These are phyloP conservation scores for Stromatinia cepivora DNA, from an alignment of 2,329 filamentous ascomycete genomes.

Conservation along the genomic window DNA sequence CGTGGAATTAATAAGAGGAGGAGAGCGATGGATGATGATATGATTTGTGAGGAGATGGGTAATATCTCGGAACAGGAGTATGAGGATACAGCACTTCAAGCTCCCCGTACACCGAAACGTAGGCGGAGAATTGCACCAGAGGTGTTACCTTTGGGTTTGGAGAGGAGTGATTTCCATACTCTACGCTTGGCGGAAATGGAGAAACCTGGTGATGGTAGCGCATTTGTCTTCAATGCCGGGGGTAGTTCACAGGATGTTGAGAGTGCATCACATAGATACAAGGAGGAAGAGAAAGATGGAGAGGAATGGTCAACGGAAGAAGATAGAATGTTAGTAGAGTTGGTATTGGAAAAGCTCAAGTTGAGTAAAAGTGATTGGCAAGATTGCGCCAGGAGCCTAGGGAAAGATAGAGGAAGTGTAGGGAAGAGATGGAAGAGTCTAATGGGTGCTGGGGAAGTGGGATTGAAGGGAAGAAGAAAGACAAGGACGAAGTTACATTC, in stretches of 20 bases:
- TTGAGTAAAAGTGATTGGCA: conserved; percentile 66
- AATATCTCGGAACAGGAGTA: conserved; percentile 36
- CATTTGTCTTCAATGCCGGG: conserved; percentile 11
- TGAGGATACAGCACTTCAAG: conserved; percentile 32
- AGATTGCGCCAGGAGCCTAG: conserved; percentile 63
- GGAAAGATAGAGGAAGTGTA: conserved; percentile 58
- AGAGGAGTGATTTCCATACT: conserved; percentile 58
- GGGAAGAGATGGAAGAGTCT: conserved; percentile 64
- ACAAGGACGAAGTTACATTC: conserved; percentile 51
- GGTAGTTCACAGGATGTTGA: background rate
- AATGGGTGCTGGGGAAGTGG: conserved; percentile 58
- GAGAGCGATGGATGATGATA: conserved; percentile 49
- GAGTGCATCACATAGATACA: conserved; percentile 32
- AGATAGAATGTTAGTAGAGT: conserved; percentile 64
- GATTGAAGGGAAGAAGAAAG: conserved; percentile 51
- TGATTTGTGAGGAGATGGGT: conserved; percentile 46
- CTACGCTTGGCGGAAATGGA: conserved; percentile 43
- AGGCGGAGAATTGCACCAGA: conserved; percentile 58
- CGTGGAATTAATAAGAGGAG: conserved; percentile 56
- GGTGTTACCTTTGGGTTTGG: conserved; percentile 59
- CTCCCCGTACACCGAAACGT: conserved; percentile 57
- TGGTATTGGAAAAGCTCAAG: conserved; percentile 66
- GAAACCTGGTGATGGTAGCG: background rate
- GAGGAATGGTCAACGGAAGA: conserved; percentile 61
- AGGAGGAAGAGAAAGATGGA: conserved; percentile 6